Evolutionary conservation across 2,329 filamentous ascomycete genomes (phyloP).

Genomic region (Penicillium brasilianum): DNA sequence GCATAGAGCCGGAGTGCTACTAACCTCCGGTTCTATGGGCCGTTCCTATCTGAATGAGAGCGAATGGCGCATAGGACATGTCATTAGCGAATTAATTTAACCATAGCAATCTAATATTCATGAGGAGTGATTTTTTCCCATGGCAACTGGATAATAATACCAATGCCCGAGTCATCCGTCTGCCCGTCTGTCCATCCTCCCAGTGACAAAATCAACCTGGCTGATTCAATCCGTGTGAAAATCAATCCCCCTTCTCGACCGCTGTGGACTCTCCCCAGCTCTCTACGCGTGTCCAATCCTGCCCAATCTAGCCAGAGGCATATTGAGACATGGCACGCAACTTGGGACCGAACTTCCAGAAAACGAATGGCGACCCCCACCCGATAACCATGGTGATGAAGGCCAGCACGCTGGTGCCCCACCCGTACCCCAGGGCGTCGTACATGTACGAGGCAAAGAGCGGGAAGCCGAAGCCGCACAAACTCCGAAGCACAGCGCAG

Average conservation of each 20-base stretch:
- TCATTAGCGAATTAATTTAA: background rate
- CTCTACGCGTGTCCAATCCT: constrained; percentile 21
- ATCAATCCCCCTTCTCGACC: background rate
- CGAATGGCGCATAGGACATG: background rate
- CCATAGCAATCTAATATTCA: background rate
- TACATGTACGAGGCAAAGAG: constrained; percentile 51
- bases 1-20: background rate
- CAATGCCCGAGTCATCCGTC: background rate
- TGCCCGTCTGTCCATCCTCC: background rate
- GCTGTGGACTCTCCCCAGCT: background rate
- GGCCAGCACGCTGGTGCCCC: constrained; percentile 49
- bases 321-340: background rate
- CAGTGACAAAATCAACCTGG: background rate
- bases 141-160: constrained; percentile 1
- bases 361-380: constrained; percentile 55
- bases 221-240: background rate
- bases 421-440: constrained; percentile 42
- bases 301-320: constrained; percentile 30
- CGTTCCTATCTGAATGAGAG: background rate
- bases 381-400: constrained; percentile 47
- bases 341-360: constrained; percentile 55
- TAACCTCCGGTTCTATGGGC: background rate
- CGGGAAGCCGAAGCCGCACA: constrained; percentile 49
- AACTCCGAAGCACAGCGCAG: constrained; percentile 41
- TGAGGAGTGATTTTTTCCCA: background rate